Conservation (phyloP, 2,329 filamentous ascomycete genomes). For the Verticillium tricorpus region DNA sequence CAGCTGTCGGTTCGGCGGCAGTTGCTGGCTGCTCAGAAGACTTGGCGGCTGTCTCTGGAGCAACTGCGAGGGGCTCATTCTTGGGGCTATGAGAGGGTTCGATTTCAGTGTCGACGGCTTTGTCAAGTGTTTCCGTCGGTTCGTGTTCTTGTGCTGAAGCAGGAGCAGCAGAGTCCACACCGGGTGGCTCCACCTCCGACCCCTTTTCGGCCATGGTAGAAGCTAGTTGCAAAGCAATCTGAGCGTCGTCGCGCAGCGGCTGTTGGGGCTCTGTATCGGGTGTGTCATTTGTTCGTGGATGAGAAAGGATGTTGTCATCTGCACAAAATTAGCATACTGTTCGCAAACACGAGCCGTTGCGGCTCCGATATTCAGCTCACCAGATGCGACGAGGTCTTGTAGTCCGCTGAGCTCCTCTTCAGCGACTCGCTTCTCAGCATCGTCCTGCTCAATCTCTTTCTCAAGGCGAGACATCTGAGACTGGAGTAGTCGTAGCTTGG, state of each 20-base stretch:
- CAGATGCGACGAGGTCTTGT: neutral
- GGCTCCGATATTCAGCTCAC: neutral
- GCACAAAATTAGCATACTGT: neutral
- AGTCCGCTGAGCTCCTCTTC: conserved; percentile 18
- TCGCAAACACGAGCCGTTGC: neutral
- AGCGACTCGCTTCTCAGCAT: conserved; percentile 27
- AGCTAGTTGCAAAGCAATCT: neutral
- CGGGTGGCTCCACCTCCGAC: neutral
- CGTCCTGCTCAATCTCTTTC: conserved; percentile 38
- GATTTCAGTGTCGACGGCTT: neutral
- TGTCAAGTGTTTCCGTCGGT: neutral
- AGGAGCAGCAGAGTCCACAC: neutral
- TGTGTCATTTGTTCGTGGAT: neutral
- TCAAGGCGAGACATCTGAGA: conserved; percentile 43
- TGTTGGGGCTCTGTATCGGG: conserved; percentile 4
- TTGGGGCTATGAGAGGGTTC: neutral
- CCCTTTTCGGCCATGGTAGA: neutral
- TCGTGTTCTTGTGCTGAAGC: neutral
- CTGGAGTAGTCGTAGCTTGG: conserved; percentile 40
- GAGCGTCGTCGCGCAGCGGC: neutral
- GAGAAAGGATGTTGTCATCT: neutral
- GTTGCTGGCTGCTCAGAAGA: neutral
- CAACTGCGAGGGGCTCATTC: neutral
- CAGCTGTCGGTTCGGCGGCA: neutral
- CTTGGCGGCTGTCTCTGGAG: neutral